phyloP scores from a whole-genome alignment of 371 early-diverging fungal species.

The Dichotomocladium elegans region DNA sequence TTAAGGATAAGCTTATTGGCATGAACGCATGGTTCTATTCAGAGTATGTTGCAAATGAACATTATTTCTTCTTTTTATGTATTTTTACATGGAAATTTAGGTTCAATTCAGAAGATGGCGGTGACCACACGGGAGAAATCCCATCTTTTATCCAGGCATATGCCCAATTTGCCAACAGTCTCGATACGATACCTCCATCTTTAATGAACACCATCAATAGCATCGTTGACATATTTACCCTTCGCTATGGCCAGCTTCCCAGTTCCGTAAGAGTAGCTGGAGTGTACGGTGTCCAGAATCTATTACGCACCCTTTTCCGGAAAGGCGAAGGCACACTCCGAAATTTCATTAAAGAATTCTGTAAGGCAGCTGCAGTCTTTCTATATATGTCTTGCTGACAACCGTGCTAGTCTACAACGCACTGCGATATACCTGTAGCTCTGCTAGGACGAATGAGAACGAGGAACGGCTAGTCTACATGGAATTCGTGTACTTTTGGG shows the following conservation, averaged over 20 bases:
- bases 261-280: constrained; percentile 37
- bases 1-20: constrained; percentile 48
- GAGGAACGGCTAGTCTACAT: constrained; percentile 18
- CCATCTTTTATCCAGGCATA: constrained; percentile 67
- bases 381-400: too few relatives aligned
- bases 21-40: constrained; percentile 57
- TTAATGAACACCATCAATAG: constrained; percentile 47
- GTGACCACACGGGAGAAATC: constrained; percentile 45
- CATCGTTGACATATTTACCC: constrained; percentile 43
- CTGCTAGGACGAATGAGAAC: constrained; percentile 1
- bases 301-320: constrained; percentile 47
- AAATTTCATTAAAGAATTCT: constrained; percentile 37
- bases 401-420: constrained; percentile 62
- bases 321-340: constrained; percentile 49
- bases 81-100: constrained; percentile 6
- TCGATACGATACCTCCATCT: constrained; percentile 40
- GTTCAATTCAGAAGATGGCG: constrained; percentile 25
- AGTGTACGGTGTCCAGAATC: constrained; percentile 38
- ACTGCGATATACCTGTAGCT: constrained; percentile 51
- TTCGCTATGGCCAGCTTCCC: constrained; percentile 35
- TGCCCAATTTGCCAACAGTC: constrained; percentile 47
- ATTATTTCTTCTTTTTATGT: neutral
- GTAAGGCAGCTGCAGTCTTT: too few relatives aligned
- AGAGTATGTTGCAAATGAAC: constrained; percentile 38
- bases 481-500: constrained; percentile 38